Evolutionary conservation across 2,329 filamentous ascomycete genomes (phyloP).

Genomic region (Penicillium sp.): DNA sequence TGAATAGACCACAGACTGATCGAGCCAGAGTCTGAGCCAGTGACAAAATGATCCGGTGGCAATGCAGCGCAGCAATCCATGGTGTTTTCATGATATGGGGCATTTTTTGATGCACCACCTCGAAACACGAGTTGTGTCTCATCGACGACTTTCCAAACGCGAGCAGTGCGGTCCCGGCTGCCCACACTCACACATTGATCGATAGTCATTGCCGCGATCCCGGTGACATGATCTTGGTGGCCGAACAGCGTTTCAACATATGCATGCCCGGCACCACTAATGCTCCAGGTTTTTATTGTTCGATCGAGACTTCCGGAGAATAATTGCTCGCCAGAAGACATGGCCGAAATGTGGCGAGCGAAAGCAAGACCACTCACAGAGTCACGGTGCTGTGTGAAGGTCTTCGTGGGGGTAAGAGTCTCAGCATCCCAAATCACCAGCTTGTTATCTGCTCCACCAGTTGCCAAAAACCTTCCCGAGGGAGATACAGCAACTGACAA

Average conservation of each 20-base stretch:
- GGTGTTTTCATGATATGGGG: constrained; percentile 64
- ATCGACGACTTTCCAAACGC: constrained; percentile 93
- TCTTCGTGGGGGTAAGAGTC: constrained; percentile 68
- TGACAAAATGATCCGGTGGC: constrained; percentile 86
- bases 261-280: constrained; percentile 69
- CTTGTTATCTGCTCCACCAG: constrained; percentile 76
- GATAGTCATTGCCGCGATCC: constrained; percentile 73
- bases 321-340: constrained; percentile 65
- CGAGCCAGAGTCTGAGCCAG: constrained; percentile 84
- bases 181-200: constrained; percentile 90
- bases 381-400: constrained; percentile 89
- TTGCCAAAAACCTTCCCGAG: constrained; percentile 85
- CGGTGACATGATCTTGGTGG: constrained; percentile 84
- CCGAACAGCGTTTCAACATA: constrained; percentile 96
- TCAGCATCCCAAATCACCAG: constrained; percentile 84
- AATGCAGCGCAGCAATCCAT: constrained; percentile 90
- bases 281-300: constrained; percentile 90
- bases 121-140: constrained; percentile 94
- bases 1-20: constrained; percentile 81
- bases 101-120: constrained; percentile 56
- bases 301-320: constrained; percentile 88
- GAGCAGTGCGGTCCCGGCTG: constrained; percentile 80
- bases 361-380: constrained; percentile 80
- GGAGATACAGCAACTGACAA: constrained; percentile 78
- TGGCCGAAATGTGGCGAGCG: constrained; percentile 61